Evolutionary conservation across 441 rosid genomes (phyloP), one percentile per base, ranked within the genome.

Genomic region (Manihot esculenta): DNA sequence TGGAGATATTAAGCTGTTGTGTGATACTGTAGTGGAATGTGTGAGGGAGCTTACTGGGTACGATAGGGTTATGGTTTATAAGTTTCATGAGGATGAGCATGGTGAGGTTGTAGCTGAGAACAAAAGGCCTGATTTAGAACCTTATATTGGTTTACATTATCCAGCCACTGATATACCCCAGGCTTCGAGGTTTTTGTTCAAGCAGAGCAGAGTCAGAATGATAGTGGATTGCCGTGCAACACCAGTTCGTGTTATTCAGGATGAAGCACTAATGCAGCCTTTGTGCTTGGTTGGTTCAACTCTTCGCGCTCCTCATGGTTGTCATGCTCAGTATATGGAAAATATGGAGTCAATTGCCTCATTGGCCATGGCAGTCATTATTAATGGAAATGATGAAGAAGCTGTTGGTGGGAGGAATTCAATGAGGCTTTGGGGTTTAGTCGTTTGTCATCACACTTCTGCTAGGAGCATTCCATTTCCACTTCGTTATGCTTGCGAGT

Each of bases 131-230:
- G 98, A 90, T 73, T 87, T 94, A 64, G 98, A 94, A 53, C 97
- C 98, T 50, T 94, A 94, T 79, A 74, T 89, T 7, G 99, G 98
- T 57, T 79, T 94, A 33, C 99, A 94, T 82, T 92, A 94, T 81
- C 99, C 99, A 2, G 90, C 98, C 10, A 92, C 96, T 15, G 99
- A 94, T 78, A 90, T 94, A 64, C 99, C 99, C 56, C 99, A 92
- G 74, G 98, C 98, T 0, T 94, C 99, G 0, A 78, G 98, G 78
- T 94, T 94, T 83, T 78, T 92, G 86, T 92, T 94, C 71, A 92
- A 86, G 82, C 99, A 94, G 80, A 94, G 91, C 62, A 85, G 97
- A 78, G 99, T 88, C 68, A 81, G 98, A 77, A 94, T 92, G 97
- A 92, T 94, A 42, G 97, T 87, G 3, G 97, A 94, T 81, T 94